Evolutionary conservation across 345 rosid species (phyloP).

Genomic region (Gossypium australe): DNA sequence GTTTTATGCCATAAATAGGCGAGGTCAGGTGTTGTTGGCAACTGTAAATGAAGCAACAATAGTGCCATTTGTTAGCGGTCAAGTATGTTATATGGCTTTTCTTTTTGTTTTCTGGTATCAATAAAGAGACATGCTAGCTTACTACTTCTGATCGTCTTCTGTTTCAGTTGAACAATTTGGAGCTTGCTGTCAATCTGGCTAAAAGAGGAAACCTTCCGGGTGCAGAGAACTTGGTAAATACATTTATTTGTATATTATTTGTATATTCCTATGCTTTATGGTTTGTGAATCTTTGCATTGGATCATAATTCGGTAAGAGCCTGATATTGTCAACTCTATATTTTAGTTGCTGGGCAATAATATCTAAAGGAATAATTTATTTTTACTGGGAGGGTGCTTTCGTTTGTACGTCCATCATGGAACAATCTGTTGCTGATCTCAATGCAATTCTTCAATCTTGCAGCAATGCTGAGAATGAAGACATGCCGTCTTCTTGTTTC

Average conservation of each 20-base stretch:
- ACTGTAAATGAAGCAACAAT: conserved; percentile 92
- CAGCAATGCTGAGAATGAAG: not conserved
- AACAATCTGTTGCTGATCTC: not conserved
- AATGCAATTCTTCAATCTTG: not conserved
- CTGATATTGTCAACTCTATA: not conserved
- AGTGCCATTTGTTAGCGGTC: conserved; percentile 95
- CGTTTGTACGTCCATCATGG: not conserved
- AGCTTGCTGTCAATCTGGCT: conserved; percentile 97
- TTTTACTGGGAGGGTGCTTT: not conserved
- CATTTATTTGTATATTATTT: not conserved
- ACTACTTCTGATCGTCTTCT: conserved; percentile 12
- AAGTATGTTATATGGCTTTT: conserved; percentile 41
- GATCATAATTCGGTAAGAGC: not conserved
- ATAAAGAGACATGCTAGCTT: not conserved
- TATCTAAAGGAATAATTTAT: not conserved
- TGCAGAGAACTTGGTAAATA: conserved; percentile 88
- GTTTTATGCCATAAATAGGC: conserved; percentile 87
- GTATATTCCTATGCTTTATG: not conserved
- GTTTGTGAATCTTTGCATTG: not conserved
- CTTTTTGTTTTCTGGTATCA: not conserved
- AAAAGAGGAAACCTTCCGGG: conserved; percentile 99
- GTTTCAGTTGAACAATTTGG: conserved; percentile 85
- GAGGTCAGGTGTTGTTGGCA: conserved; percentile 83
- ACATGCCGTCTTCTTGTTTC: not conserved
- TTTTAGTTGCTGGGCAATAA: not conserved